Base-by-base conservation (phyloP, 1,284 basidiomycete genomes). In the Abortiporus biennis region DNA sequence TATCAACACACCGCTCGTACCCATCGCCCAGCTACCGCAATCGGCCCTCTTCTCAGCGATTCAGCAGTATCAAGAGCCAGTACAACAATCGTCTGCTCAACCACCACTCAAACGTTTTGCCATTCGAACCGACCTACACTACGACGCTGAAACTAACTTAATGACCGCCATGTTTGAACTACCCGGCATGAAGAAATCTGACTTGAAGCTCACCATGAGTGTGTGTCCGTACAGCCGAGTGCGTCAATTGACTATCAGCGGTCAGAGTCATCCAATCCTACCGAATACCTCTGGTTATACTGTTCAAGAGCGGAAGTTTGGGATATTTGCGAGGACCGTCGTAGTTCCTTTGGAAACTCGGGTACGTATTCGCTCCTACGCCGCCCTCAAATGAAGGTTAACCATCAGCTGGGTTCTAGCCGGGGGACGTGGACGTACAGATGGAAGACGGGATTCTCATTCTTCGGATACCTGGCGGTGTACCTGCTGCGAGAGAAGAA, bases 131-230 rank as follows among this genome's bases (percentile, higher is more conserved):
- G 80, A 82, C 59, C 55, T 74, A n/a, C 66, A 73, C 54, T 77
- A 70, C 56, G 66, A 76, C 56, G 52, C 55, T 25, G 58, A 65
- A 17, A 52, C 42, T 24, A 66, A 66, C 51, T 50, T 67, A 37
- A 56, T 83, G 51, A 70, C 68, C 43, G 77, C 73, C 36, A 66
- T 75, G 59, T 69, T 82, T 57, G 80, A 84, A 59, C 61, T 82
- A 20, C 82, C 81, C 6, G 82, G 81, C 21, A 63, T 81, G 50
- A 71, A 68, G 56, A 71, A 66, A 46, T 50, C 58, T 40, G 74
- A 80, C 52, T 49, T 85, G 30, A 66, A 57, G 44, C 61, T 83
- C 56, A 66, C 64, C 36, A 68, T 84, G 45, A 68, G 69, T 32
- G 72, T 70, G 44, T 77, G 76, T 51, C 55, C 66, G 30, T 69